These are phyloP conservation scores for Populus tremula DNA, from an alignment of 345 rosid genomes.

Conservation along the genomic window DNA sequence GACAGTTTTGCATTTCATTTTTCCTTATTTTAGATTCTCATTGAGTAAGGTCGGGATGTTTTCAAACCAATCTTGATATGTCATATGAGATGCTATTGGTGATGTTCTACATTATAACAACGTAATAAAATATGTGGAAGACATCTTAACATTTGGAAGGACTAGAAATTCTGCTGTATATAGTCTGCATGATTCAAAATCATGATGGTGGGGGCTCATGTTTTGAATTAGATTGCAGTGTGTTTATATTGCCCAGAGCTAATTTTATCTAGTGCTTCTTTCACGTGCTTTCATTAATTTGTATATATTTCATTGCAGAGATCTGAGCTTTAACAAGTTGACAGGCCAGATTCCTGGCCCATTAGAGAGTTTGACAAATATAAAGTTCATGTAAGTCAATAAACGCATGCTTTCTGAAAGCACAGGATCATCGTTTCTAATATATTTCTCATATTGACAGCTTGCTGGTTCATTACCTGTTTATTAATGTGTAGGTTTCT, in stretches of 20 bases:
- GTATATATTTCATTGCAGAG: slow-evolving; percentile 40
- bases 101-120: not conserved
- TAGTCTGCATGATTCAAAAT: not conserved
- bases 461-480: not conserved
- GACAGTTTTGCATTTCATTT: not conserved
- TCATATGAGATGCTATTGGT: not conserved
- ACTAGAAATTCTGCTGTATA: not conserved
- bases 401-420: not conserved
- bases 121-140: no score
- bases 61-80: not conserved
- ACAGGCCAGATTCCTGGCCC: slow-evolving; percentile 47
- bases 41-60: not conserved
- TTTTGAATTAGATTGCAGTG: not conserved
- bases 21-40: not conserved
- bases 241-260: not conserved
- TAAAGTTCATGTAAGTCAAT: slow-evolving; percentile 48
- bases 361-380: slow-evolving; percentile 4
- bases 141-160: no score
- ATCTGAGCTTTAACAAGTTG: slow-evolving; percentile 74
- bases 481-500: slow-evolving; percentile 49
- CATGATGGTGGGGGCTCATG: not conserved
- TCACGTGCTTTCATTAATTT: not conserved
- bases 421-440: not conserved
- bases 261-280: not conserved
- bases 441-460: not conserved